These are phyloP conservation scores for Neurospora cerealis DNA, from an alignment of 495 filamentous ascomycete species.

Conservation along the genomic window DNA sequence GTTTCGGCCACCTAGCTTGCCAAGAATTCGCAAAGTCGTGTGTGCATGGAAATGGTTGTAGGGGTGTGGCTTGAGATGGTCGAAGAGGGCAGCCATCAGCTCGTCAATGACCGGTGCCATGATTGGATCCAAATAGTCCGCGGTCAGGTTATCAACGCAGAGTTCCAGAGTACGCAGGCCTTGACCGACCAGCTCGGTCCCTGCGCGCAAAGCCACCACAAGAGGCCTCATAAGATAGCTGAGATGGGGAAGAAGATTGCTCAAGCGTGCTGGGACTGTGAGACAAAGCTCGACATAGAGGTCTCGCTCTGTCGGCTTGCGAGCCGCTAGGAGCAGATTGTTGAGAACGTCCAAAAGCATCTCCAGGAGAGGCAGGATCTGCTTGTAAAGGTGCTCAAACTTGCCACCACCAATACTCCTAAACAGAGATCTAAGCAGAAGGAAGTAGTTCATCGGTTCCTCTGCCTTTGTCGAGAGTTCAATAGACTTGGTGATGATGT, in stretches of 20 bases:
- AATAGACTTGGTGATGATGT: slow-evolving; percentile 93
- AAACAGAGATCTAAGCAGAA: slow-evolving; percentile 84
- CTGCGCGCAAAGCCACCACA: slow-evolving; percentile 84
- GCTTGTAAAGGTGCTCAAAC: slow-evolving; percentile 96
- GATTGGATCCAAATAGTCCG: slow-evolving; percentile 95
- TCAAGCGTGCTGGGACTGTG: slow-evolving; percentile 88
- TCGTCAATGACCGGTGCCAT: slow-evolving; percentile 99
- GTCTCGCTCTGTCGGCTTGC: slow-evolving; percentile 83
- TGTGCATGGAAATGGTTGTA: slow-evolving; percentile 96
- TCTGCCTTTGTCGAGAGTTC: slow-evolving; percentile 91
- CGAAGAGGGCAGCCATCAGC: slow-evolving; percentile 91
- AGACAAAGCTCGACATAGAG: slow-evolving; percentile 94
- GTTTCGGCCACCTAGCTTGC: slow-evolving; percentile 93
- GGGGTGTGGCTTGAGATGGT: slow-evolving; percentile 82
- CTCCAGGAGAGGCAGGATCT: slow-evolving; percentile 89
- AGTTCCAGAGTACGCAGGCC: slow-evolving; percentile 89
- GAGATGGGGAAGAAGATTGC: slow-evolving; percentile 92
- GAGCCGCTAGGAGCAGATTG: slow-evolving; percentile 77
- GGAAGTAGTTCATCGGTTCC: slow-evolving; percentile 98
- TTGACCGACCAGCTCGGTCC: slow-evolving; percentile 88
- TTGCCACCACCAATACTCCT: slow-evolving; percentile 93
- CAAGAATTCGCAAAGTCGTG: slow-evolving; percentile 95
- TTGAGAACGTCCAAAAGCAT: slow-evolving; percentile 97
- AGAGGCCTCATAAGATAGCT: slow-evolving; percentile 96
- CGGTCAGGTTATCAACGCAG: slow-evolving; percentile 95